Evolutionary conservation across 768 basidiomycete species (phyloP).

Genomic region (Serendipita indica): DNA sequence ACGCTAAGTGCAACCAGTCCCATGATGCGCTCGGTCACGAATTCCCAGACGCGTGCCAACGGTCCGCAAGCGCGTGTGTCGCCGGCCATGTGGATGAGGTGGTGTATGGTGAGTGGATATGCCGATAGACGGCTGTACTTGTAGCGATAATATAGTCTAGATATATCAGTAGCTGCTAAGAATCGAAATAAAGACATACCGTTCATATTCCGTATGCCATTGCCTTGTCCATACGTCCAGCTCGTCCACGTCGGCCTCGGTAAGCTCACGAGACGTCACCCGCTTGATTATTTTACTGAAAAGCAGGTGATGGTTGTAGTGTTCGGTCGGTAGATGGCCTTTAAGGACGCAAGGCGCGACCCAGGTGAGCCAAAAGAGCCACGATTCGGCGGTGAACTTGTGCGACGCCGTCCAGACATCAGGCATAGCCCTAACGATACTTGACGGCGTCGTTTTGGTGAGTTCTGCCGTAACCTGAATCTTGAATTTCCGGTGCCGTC

Average conservation of each 20-base stretch:
- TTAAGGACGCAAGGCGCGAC: not conserved
- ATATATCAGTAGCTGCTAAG: not conserved
- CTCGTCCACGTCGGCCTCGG: not conserved
- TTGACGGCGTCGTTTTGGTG: no score
- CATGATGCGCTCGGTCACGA: not conserved
- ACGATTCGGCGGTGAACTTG: not conserved
- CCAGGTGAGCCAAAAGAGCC: not conserved
- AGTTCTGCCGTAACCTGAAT: no score
- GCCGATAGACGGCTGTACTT: not conserved
- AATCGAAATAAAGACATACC: not conserved
- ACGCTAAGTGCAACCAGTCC: not conserved
- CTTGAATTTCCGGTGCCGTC: no score
- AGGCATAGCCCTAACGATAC: no score
- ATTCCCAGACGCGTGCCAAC: not conserved
- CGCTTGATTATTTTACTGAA: not conserved
- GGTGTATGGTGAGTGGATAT: not conserved
- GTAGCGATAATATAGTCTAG: not conserved
- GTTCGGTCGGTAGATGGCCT: not conserved
- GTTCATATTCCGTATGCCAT: not conserved
- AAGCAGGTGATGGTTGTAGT: not conserved
- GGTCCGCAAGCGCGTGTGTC: not conserved
- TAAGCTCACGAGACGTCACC: not conserved
- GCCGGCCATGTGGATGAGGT: not conserved
- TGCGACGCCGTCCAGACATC: no score
- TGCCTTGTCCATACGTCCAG: not conserved